These are phyloP conservation scores for Coemansia sp. DNA, from an alignment of 192 early-diverging fungal species.

Conservation along the genomic window DNA sequence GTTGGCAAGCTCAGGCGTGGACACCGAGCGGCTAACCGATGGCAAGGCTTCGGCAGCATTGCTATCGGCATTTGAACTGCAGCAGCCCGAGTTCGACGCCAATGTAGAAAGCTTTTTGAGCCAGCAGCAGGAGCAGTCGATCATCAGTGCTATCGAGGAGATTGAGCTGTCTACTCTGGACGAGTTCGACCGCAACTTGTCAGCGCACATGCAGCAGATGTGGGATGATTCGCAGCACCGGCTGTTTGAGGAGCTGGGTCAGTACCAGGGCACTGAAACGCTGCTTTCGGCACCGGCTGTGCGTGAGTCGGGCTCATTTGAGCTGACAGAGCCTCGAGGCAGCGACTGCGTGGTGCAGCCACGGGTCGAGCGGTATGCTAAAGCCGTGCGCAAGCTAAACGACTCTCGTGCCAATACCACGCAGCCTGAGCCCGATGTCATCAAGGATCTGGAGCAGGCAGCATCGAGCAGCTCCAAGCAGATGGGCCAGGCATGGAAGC, in stretches of 20 bases:
- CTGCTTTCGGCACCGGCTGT: not conserved
- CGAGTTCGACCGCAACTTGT: slow-evolving; percentile 67
- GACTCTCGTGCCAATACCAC: slow-evolving; percentile 23
- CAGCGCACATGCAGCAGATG: slow-evolving; percentile 57
- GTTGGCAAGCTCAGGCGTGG: slow-evolving; percentile 74
- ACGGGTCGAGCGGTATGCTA: slow-evolving; percentile 38
- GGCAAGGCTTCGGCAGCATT: slow-evolving; percentile 65
- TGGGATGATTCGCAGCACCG: slow-evolving; percentile 73
- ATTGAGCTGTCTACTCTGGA: slow-evolving; percentile 60
- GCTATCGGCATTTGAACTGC: slow-evolving; percentile 68
- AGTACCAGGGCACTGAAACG: slow-evolving; percentile 43
- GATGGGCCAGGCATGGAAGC: slow-evolving; percentile 39
- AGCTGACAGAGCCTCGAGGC: not conserved
- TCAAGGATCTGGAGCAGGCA: slow-evolving; percentile 34
- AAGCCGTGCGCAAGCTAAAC: slow-evolving; percentile 37
- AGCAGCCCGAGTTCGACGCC: slow-evolving; percentile 73
- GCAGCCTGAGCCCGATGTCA: slow-evolving; percentile 19
- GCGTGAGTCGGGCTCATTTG: slow-evolving; percentile 8
- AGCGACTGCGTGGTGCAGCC: slow-evolving; percentile 18
- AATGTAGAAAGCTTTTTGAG: slow-evolving; percentile 78
- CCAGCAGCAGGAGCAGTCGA: slow-evolving; percentile 73
- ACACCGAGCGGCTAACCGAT: slow-evolving; percentile 67
- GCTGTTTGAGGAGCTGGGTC: slow-evolving; percentile 83
- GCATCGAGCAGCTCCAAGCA: slow-evolving; percentile 45
- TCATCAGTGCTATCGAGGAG: slow-evolving; percentile 72